Conservation (phyloP, 495 filamentous ascomycete species). For the Penicillium waksmanii region DNA sequence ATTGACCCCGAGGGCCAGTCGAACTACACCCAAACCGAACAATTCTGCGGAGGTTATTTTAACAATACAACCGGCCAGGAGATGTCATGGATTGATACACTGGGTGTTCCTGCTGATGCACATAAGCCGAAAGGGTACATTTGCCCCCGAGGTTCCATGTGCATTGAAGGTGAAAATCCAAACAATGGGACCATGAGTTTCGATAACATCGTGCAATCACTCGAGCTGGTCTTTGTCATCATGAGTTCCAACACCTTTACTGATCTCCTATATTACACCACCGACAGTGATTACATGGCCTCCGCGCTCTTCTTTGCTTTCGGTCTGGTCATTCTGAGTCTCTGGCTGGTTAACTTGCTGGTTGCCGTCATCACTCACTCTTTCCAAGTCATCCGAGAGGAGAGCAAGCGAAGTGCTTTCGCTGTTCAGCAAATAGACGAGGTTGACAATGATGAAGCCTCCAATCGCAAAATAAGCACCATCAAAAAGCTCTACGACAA, state of each 20-base stretch:
- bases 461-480: slow-evolving; percentile 48
- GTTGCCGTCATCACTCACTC: slow-evolving; percentile 98
- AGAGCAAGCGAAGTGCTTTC: slow-evolving; percentile 93
- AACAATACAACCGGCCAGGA: slow-evolving; percentile 57
- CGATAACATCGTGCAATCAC: slow-evolving; percentile 87
- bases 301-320: slow-evolving; percentile 83
- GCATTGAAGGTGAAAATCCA: slow-evolving; percentile 77
- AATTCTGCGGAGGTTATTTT: slow-evolving; percentile 87
- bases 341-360: slow-evolving; percentile 96
- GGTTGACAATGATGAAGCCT: slow-evolving; percentile 38
- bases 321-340: slow-evolving; percentile 88
- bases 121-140: slow-evolving; percentile 80
- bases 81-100: slow-evolving; percentile 66
- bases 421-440: slow-evolving; percentile 68
- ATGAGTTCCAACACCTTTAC: slow-evolving; percentile 98
- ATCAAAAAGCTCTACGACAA: slow-evolving; percentile 73
- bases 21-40: slow-evolving; percentile 50
- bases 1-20: slow-evolving; percentile 53
- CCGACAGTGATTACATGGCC: slow-evolving; percentile 86
- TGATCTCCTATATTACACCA: slow-evolving; percentile 90
- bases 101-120: slow-evolving; percentile 46
- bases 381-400: slow-evolving; percentile 97
- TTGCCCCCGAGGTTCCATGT: slow-evolving; percentile 81
- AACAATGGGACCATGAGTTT: slow-evolving; percentile 89
- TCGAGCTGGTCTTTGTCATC: slow-evolving; percentile 96